Conservation (phyloP, 257 asterid genomes). For the Thymus mandschuricus region DNA sequence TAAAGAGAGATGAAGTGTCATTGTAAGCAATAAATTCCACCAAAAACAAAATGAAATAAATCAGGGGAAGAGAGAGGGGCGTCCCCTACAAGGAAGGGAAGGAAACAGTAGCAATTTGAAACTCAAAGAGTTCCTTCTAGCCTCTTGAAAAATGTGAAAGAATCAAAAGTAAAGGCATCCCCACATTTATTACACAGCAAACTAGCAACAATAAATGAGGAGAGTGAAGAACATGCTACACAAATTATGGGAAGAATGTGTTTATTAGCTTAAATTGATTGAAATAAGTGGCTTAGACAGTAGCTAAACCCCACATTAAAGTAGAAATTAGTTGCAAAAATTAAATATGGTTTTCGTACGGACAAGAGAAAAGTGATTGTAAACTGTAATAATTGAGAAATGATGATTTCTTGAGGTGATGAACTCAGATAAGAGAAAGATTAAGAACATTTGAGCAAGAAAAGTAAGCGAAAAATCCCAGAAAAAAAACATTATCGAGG, state of each 20-base stretch:
- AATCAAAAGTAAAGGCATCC: slow-evolving; percentile 44
- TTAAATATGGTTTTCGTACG: slow-evolving; percentile 30
- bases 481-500: slow-evolving; percentile 15
- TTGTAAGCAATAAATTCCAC: slow-evolving; percentile 52
- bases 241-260: slow-evolving; percentile 5
- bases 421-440: slow-evolving; percentile 2
- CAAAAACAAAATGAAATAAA: slow-evolving; percentile 23
- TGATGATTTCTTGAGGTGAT: slow-evolving; percentile 15
- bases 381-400: slow-evolving; percentile 28
- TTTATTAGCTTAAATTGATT: slow-evolving; percentile 18
- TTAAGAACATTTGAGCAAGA: background rate
- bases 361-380: slow-evolving; percentile 16
- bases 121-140: slow-evolving; percentile 25
- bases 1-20: slow-evolving; percentile 45
- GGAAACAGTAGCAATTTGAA: slow-evolving; percentile 47
- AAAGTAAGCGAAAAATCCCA: slow-evolving; percentile 4
- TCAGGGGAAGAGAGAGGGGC: slow-evolving; percentile 29
- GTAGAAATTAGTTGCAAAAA: slow-evolving; percentile 26
- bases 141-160: slow-evolving; percentile 58
- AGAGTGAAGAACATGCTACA: slow-evolving; percentile 7
- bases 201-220: slow-evolving; percentile 46
- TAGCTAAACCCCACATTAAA: slow-evolving; percentile 35
- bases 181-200: slow-evolving; percentile 50
- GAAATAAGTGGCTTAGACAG: slow-evolving; percentile 19
- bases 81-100: slow-evolving; percentile 63